Conservation (phyloP, 139 green algal species). For the Chlamydomonas schloesseri region DNA sequence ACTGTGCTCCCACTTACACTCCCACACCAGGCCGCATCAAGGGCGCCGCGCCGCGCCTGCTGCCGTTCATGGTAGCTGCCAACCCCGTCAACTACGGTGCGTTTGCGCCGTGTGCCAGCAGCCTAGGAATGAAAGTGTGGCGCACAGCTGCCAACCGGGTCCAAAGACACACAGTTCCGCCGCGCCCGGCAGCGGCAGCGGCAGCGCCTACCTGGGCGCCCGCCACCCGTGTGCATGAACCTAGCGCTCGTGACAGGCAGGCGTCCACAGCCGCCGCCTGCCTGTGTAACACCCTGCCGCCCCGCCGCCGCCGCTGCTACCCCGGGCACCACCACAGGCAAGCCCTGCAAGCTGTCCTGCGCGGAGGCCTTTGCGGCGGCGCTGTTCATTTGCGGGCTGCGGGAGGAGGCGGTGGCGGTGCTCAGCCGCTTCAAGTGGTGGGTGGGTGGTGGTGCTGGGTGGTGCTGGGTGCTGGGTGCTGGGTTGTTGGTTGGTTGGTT, state of each 20-base stretch:
- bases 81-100: conserved; percentile 98
- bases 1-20: background rate
- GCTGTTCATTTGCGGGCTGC: conserved; percentile 87
- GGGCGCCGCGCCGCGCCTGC: conserved; percentile 82
- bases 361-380: conserved; percentile 92
- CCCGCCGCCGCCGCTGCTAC: background rate
- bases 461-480: no score
- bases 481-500: no score
- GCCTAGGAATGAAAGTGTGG: no score
- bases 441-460: conserved; percentile 1
- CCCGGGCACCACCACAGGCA: conserved; percentile 53
- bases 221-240: no score
- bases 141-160: no score
- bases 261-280: background rate
- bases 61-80: conserved; percentile 97
- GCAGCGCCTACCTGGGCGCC: no score
- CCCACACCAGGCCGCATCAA: conserved; percentile 67
- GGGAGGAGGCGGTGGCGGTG: conserved; percentile 69
- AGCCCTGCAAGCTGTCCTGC: conserved; percentile 95
- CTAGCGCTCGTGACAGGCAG: no score
- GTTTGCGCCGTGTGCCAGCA: no score
- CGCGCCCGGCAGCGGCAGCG: no score
- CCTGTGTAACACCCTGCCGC: background rate
- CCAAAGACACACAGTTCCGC: no score
- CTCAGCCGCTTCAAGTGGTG: conserved; percentile 92